Conservation (phyloP, 169 alveolate genomes). For the Neospora caninum region DNA sequence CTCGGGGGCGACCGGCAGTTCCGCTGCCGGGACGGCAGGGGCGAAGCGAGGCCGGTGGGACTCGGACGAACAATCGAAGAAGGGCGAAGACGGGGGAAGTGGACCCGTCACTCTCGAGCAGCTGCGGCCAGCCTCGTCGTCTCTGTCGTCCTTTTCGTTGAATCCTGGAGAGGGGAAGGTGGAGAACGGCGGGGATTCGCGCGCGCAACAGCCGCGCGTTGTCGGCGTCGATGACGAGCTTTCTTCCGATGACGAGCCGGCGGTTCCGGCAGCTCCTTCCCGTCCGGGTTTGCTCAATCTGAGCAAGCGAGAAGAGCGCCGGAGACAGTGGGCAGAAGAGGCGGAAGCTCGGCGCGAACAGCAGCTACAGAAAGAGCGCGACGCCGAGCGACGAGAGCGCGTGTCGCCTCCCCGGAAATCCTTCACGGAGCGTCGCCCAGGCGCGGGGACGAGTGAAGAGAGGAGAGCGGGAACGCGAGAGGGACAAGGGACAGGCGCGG, state of each 20-base stretch:
- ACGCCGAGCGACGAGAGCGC: constrained; percentile 42
- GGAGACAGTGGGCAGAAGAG: constrained; percentile 61
- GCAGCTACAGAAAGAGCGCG: background rate
- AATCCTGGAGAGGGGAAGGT: background rate
- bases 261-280: background rate
- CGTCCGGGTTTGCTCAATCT: constrained; percentile 38
- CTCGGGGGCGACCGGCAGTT: background rate
- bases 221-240: background rate
- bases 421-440: constrained; percentile 46
- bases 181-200: constrained; percentile 38
- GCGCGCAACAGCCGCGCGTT: constrained; percentile 23
- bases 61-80: background rate
- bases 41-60: constrained; percentile 64
- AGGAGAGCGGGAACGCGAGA: no score
- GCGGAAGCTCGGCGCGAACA: constrained; percentile 64
- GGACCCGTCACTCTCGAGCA: background rate
- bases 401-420: constrained; percentile 56
- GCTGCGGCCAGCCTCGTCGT: background rate
- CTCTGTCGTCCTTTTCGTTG: background rate
- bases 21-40: background rate
- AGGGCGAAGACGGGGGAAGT: background rate
- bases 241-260: background rate
- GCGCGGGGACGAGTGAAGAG: background rate
- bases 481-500: no score
- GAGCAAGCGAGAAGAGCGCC: constrained; percentile 62